Conservation (phyloP, 805 yeast species). For the Lachancea thermotolerans region DNA sequence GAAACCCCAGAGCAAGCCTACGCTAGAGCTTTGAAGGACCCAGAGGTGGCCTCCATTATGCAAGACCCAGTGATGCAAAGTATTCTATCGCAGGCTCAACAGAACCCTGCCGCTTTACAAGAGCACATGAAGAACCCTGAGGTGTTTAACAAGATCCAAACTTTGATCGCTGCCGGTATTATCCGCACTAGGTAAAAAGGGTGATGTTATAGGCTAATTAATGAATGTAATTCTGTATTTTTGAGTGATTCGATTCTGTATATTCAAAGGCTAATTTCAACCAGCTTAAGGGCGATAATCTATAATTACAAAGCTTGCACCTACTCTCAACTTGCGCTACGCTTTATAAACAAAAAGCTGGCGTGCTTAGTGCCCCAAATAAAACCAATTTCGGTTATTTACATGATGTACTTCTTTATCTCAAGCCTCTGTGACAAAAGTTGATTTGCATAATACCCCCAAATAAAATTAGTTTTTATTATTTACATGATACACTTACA, state of each 20-base stretch:
- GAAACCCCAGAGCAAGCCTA: conserved; percentile 93
- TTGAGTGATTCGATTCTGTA: background rate
- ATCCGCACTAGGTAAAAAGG: conserved; percentile 33
- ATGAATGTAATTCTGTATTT: background rate
- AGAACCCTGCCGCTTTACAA: conserved; percentile 91
- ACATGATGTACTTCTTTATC: too few relatives aligned
- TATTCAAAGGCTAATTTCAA: too few relatives aligned
- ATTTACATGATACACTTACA: background rate
- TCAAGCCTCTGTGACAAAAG: too few relatives aligned
- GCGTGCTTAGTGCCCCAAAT: too few relatives aligned
- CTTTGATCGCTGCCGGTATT: conserved; percentile 93
- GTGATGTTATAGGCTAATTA: background rate
- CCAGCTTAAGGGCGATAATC: too few relatives aligned
- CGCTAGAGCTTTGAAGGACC: conserved; percentile 85
- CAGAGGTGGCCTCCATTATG: conserved; percentile 84
- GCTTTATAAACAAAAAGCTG: too few relatives aligned
- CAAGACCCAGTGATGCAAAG: conserved; percentile 96
- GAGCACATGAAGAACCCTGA: conserved; percentile 98
- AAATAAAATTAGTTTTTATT: background rate
- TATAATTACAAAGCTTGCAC: too few relatives aligned
- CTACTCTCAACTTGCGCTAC: too few relatives aligned
- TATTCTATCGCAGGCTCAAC: conserved; percentile 87
- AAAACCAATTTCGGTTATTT: too few relatives aligned
- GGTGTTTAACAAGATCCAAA: conserved; percentile 77
- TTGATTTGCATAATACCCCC: too few relatives aligned